Evolutionary conservation across 2,329 filamentous ascomycete species (phyloP).

Genomic region (Fusarium zealandicum): DNA sequence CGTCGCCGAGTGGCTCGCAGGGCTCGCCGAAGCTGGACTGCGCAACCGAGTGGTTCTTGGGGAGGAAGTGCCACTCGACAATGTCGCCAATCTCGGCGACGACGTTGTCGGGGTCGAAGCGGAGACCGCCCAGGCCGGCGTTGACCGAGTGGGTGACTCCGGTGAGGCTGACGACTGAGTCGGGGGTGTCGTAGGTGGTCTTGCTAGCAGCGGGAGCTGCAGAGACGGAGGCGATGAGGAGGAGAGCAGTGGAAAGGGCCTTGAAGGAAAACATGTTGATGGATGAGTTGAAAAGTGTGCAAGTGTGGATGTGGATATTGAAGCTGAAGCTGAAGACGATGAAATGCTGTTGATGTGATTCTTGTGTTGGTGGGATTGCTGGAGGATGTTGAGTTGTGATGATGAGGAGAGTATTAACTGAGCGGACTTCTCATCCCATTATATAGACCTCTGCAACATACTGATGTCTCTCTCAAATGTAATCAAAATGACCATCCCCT

Average conservation of each 20-base stretch:
- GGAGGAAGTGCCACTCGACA: slow-evolving; percentile 63
- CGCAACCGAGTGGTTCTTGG: slow-evolving; percentile 58
- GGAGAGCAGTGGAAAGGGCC: slow-evolving; percentile 40
- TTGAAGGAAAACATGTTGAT: slow-evolving; percentile 46
- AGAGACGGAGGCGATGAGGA: slow-evolving; percentile 42
- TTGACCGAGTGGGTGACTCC: slow-evolving; percentile 55
- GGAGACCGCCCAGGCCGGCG: slow-evolving; percentile 54
- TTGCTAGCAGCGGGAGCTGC: slow-evolving; percentile 44
- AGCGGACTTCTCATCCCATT: slow-evolving; percentile 21
- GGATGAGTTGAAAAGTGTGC: neutral
- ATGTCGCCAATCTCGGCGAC: slow-evolving; percentile 57
- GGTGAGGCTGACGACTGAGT: slow-evolving; percentile 47
- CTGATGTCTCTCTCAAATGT: neutral
- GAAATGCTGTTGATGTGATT: slow-evolving; percentile 1
- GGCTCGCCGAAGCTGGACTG: slow-evolving; percentile 53
- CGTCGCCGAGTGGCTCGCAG: slow-evolving; percentile 50
- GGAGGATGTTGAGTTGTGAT: slow-evolving; percentile 19
- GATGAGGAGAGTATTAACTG: slow-evolving; percentile 19
- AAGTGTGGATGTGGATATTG: neutral
- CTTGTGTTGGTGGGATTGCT: slow-evolving; percentile 7
- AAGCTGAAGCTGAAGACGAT: neutral
- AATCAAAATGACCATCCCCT: neutral
- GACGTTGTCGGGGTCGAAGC: slow-evolving; percentile 59
- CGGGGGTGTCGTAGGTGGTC: slow-evolving; percentile 38
- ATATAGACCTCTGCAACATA: slow-evolving; percentile 25